Conservation (phyloP, 345 rosid species). For the Raphanus sativus region DNA sequence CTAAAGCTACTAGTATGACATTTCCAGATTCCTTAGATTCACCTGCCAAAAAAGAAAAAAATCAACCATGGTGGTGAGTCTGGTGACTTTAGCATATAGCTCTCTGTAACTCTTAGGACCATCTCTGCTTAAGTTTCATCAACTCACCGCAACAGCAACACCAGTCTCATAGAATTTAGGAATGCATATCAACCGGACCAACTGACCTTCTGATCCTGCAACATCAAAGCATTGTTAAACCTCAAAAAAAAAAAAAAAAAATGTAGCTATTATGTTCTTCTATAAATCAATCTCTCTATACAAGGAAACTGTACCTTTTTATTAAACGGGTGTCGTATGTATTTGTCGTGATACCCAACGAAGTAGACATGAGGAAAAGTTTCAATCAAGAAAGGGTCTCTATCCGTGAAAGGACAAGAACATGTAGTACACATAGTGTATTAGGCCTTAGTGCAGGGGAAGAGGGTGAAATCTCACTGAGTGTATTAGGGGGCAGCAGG, state of each 20-base stretch:
- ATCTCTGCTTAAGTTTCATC: conserved; percentile 10
- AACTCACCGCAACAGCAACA: conserved; percentile 74
- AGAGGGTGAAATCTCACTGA: conserved; percentile 47
- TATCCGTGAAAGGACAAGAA: conserved; percentile 91
- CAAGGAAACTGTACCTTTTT: conserved; percentile 49
- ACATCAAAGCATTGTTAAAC: not conserved
- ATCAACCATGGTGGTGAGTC: not conserved
- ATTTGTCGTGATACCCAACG: not conserved
- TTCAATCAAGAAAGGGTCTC: conserved; percentile 33
- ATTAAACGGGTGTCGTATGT: conserved; percentile 18
- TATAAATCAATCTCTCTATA: not conserved
- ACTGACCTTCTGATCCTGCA: conserved; percentile 83
- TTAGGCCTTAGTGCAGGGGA: not conserved
- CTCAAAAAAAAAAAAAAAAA: not conserved
- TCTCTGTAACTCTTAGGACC: not conserved
- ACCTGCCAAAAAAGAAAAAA: conserved; percentile 46
- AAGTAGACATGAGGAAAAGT: not conserved
- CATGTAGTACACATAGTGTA: conserved; percentile 43
- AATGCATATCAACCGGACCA: conserved; percentile 67
- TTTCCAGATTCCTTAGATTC: conserved; percentile 70
- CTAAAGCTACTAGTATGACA: conserved; percentile 77
- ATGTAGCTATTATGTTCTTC: not conserved
- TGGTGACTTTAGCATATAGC: not conserved
- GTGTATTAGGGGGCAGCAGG: conserved; percentile 97
- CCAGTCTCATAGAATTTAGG: conserved; percentile 81